Conservation (phyloP, 192 early-diverging fungal genomes). For the Globomyces pollinis-pini region DNA sequence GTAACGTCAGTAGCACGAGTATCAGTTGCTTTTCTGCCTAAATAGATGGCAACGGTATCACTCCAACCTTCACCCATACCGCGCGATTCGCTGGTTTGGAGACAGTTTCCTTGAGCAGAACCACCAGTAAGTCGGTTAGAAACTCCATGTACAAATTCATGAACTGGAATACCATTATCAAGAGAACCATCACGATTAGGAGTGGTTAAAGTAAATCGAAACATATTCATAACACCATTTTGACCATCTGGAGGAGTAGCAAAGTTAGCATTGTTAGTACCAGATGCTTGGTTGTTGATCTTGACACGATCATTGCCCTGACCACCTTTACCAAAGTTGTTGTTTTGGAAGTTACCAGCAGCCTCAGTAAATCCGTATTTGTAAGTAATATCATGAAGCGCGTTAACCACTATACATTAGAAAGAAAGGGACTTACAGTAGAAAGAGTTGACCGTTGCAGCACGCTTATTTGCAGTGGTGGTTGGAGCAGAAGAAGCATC, state of each 20-base stretch:
- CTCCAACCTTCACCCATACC: constrained; percentile 14
- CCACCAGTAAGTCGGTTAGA: constrained; percentile 57
- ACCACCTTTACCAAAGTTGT: constrained; percentile 27
- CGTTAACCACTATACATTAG: too few relatives aligned
- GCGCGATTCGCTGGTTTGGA: constrained; percentile 15
- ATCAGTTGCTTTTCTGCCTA: not conserved
- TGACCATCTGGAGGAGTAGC: constrained; percentile 32
- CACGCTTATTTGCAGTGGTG: constrained; percentile 12
- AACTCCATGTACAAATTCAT: constrained; percentile 57
- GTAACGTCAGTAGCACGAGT: constrained; percentile 9
- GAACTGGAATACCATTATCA: constrained; percentile 50
- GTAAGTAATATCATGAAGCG: constrained; percentile 21
- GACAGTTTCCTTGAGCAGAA: constrained; percentile 43
- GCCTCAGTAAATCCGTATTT: constrained; percentile 26
- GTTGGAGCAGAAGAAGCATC: not conserved
- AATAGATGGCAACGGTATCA: constrained; percentile 1
- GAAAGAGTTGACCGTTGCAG: constrained; percentile 24
- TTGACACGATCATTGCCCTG: constrained; percentile 41
- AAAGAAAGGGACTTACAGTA: too few relatives aligned
- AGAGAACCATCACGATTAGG: constrained; percentile 53
- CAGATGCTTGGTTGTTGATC: constrained; percentile 40
- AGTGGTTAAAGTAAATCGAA: constrained; percentile 32
- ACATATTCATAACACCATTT: constrained; percentile 44
- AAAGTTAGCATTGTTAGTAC: constrained; percentile 40
- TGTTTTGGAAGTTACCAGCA: constrained; percentile 30